Conservation (phyloP, 805 yeast genomes). For the Nakazawaea populi region DNA sequence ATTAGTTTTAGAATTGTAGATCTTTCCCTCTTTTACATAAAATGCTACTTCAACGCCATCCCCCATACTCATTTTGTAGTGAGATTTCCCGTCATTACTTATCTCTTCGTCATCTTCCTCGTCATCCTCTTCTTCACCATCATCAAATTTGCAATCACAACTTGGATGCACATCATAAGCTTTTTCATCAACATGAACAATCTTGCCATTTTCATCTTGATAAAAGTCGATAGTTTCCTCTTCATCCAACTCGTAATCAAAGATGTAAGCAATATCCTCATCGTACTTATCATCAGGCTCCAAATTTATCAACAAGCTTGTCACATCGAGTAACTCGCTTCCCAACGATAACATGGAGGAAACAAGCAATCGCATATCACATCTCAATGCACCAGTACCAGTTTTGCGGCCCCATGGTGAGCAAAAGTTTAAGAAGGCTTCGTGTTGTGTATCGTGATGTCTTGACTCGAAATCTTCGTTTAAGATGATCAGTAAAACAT, state of each 20-base stretch:
- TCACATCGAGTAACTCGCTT: constrained; percentile 39
- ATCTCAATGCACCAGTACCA: constrained; percentile 53
- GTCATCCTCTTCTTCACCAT: constrained; percentile 20
- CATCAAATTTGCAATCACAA: constrained; percentile 32
- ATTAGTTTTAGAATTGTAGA: constrained; percentile 1
- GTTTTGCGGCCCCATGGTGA: constrained; percentile 61
- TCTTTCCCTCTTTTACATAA: constrained; percentile 4
- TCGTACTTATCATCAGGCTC: constrained; percentile 62
- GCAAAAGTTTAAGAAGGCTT: constrained; percentile 53
- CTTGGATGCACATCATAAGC: constrained; percentile 27
- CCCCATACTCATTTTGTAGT: not conserved
- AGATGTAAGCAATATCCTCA: constrained; percentile 59
- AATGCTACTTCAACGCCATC: constrained; percentile 1
- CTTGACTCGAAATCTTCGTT: constrained; percentile 39
- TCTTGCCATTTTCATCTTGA: constrained; percentile 21
- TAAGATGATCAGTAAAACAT: constrained; percentile 53
- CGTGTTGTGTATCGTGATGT: constrained; percentile 52
- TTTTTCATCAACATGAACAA: constrained; percentile 18
- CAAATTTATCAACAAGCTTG: constrained; percentile 47
- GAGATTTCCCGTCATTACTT: not conserved
- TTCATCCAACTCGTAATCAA: constrained; percentile 48
- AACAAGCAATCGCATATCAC: constrained; percentile 53
- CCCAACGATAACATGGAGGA: constrained; percentile 50
- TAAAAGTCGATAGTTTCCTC: constrained; percentile 16
- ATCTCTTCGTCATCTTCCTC: constrained; percentile 12